Evolutionary conservation across 1,139 yeast genomes (phyloP).

Genomic region (Geotrichum australiense): DNA sequence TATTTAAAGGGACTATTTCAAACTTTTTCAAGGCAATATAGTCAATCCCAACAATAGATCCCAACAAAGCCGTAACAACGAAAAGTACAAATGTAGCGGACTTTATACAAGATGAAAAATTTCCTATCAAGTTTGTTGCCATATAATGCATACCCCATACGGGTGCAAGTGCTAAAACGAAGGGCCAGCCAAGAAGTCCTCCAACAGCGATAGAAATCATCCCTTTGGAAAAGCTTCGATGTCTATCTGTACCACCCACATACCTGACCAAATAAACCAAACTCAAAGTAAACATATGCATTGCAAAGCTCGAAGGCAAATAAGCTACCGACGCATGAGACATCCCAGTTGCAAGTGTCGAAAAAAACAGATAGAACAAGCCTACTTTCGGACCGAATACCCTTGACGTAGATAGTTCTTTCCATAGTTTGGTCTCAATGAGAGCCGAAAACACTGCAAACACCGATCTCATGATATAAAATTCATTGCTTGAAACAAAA

Average conservation of each 20-base stretch:
- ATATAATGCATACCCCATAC: slow-evolving; percentile 16
- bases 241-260: slow-evolving; percentile 22
- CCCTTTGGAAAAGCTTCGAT: slow-evolving; percentile 32
- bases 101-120: slow-evolving; percentile 6
- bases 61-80: slow-evolving; percentile 20
- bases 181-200: slow-evolving; percentile 90
- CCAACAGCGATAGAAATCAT: slow-evolving; percentile 54
- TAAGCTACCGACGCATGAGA: slow-evolving; percentile 80
- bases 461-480: slow-evolving; percentile 48
- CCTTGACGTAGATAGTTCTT: slow-evolving; percentile 7
- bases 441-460: slow-evolving; percentile 49
- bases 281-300: slow-evolving; percentile 59
- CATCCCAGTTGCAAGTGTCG: slow-evolving; percentile 56
- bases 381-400: slow-evolving; percentile 35
- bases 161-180: slow-evolving; percentile 54
- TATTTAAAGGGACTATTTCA: slow-evolving; percentile 71
- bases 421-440: slow-evolving; percentile 48
- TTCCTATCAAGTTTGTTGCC: not conserved
- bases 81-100: slow-evolving; percentile 15
- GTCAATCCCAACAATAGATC: slow-evolving; percentile 46
- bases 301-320: slow-evolving; percentile 80
- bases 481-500: slow-evolving; percentile 19
- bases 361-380: slow-evolving; percentile 50
- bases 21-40: slow-evolving; percentile 56
- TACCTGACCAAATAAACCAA: slow-evolving; percentile 37